Base-by-base conservation (phyloP, 345 rosid species). In the Euphorbia peplus region DNA sequence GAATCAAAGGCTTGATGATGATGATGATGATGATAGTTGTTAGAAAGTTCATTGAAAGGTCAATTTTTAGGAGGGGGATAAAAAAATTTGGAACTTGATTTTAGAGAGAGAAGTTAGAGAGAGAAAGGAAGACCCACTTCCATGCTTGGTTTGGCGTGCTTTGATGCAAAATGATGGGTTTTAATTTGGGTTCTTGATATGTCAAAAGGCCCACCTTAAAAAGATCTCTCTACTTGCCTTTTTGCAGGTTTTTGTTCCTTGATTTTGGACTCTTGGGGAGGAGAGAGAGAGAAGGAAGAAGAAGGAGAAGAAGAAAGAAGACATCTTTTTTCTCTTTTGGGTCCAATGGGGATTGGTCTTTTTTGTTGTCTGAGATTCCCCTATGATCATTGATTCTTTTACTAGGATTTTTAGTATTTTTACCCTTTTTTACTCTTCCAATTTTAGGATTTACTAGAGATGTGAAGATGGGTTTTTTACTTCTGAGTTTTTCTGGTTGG, bases 191-290 rank as follows among this genome's bases (percentile, higher is more conserved):
- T 74, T 50, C n/a, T 67, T 59, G 69, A 60, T 64, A 32, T 68
- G 68, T 44, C 77, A 37, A 78, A 71, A 78, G 66, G 55, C 84
- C 88, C 88, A 70, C 83, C 72, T 63, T 32, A 16, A 72, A 71
- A 75, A 77, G 69, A 73, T 74, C 72, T 69, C 42, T 39, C 67
- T 67, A 70, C 71, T 55, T 39, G 19, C 66, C 61, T 71, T 75
- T 68, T 78, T 76, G 84, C 91, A 83, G 86, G 78, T 66, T 82
- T n/a, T 79, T 85, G 90, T 86, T 83, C 83, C 81, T 84, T 78
- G 74, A 75, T 66, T 82, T 85, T 86, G 91, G 81, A 78, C 77
- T 64, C 53, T 46, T 22, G 35, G 37, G 50, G 4, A 62, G 25
- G 46, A 5, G 24, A 8, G 42, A 39, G 42, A 39, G 8, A 39